These are phyloP conservation scores for Penicillium sp. DNA, from an alignment of 2,329 filamentous ascomycete species.

Conservation along the genomic window DNA sequence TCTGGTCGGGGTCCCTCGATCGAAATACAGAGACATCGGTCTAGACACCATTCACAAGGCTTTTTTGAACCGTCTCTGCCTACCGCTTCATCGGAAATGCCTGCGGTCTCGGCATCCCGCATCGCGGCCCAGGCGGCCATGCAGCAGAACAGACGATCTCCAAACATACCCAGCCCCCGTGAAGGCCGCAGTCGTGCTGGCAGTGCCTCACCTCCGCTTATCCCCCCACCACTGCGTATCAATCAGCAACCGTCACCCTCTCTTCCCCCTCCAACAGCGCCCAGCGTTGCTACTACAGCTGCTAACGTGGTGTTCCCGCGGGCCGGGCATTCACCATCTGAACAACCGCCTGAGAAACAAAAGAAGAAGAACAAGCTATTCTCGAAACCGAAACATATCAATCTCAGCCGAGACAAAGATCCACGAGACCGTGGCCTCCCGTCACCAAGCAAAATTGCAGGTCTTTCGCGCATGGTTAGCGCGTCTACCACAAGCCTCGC, in stretches of 20 bases:
- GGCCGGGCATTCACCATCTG: slow-evolving; percentile 36
- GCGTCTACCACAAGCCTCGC: slow-evolving; percentile 60
- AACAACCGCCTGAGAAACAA: slow-evolving; percentile 47
- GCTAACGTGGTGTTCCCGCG: slow-evolving; percentile 62
- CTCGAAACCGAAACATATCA: slow-evolving; percentile 65
- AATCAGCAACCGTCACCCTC: slow-evolving; percentile 22
- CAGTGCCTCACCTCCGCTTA: slow-evolving; percentile 37
- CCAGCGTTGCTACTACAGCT: slow-evolving; percentile 58
- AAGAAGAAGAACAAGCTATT: slow-evolving; percentile 66
- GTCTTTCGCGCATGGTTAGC: slow-evolving; percentile 56
- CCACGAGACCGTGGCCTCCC: slow-evolving; percentile 53
- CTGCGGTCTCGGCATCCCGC: slow-evolving; percentile 56
- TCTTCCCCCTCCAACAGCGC: slow-evolving; percentile 8
- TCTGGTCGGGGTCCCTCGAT: slow-evolving; percentile 38
- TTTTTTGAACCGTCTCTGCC: slow-evolving; percentile 66
- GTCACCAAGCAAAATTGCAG: slow-evolving; percentile 58
- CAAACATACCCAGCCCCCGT: slow-evolving; percentile 46
- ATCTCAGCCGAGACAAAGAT: slow-evolving; percentile 60
- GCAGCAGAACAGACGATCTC: slow-evolving; percentile 59
- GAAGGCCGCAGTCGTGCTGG: slow-evolving; percentile 33
- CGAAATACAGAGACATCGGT: slow-evolving; percentile 42
- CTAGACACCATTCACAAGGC: slow-evolving; percentile 60
- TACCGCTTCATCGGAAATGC: slow-evolving; percentile 49
- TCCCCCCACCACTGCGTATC: slow-evolving; percentile 25
- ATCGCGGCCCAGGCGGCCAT: slow-evolving; percentile 67